Base-by-base conservation (phyloP, 1,139 yeast genomes). In the Arxiozyma bovina region DNA sequence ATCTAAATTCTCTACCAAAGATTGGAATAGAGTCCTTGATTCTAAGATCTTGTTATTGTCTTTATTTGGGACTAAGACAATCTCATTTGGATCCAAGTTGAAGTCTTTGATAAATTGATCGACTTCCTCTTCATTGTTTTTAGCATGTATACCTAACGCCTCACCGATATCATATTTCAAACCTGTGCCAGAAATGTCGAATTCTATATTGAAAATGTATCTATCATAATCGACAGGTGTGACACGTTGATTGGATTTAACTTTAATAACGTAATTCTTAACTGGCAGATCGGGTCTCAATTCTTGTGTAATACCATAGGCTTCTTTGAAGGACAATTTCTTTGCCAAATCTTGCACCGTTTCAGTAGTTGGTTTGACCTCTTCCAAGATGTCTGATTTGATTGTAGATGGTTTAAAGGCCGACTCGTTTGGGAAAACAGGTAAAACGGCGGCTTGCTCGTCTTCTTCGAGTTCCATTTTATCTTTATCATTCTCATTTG, bases 141-240 rank as follows among this genome's bases (percentile, higher is more conserved):
- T 85, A 50, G 96, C 97, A 66, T 93, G 98, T 57, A 93, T 82
- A 67, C 98, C 99, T 59, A 93, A 80, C 9, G 98, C 96, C 75
- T 93, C 99, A 70, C 99, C 99, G 68, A 93, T 87, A 60, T 84
- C 94, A 69, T 93, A 93, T 53, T 82, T 88, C 69, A 93, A 78
- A 34, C 95, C 97, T 46, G 98, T 90, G 53, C 96, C 96, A 51
- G 91, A 74, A 64, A 84, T 80, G 70, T 93, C 99, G 63, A 93
- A 88, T 73, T 93, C 98, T 64, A 93, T 86, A 70, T 93, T 96
- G 90, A 93, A 93, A 67, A 93, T 91, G 72, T 93, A 87, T 75
- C 99, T 87, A 58, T 88, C 88, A 71, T 93, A 93, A 66, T 87
- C 93, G 47, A 67, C 68, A 12, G 98, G 98, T n/a, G 98, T 93